phyloP scores from a whole-genome alignment of 1,284 basidiomycete genomes.

The Ustilago tritici region DNA sequence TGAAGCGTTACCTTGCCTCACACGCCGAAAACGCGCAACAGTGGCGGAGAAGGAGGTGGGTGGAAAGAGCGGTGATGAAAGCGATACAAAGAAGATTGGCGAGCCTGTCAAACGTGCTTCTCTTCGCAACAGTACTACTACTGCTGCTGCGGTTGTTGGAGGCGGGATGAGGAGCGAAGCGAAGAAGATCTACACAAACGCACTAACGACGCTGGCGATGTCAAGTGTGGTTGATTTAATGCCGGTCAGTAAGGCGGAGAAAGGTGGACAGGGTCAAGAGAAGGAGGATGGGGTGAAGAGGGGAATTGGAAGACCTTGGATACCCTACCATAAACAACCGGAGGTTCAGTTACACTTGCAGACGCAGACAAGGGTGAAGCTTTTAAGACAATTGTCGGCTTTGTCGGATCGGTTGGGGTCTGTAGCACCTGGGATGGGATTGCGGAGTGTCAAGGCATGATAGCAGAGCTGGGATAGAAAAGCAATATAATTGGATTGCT shows the following conservation, averaged over 20 bases:
- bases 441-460: constrained; percentile 16
- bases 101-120: constrained; percentile 31
- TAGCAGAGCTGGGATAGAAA: neutral
- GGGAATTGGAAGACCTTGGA: constrained; percentile 26
- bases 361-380: constrained; percentile 11
- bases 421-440: neutral
- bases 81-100: constrained; percentile 37
- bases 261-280: neutral
- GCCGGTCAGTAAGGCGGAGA: constrained; percentile 12
- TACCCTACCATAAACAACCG: constrained; percentile 45
- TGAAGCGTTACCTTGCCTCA: constrained; percentile 74
- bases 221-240: constrained; percentile 59
- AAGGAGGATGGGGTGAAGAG: neutral
- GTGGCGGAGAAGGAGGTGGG: neutral
- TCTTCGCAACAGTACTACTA: neutral
- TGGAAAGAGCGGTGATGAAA: constrained; percentile 33
- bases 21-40: neutral
- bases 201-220: constrained; percentile 33
- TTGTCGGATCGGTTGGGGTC: constrained; percentile 19
- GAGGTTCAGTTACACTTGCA: constrained; percentile 33
- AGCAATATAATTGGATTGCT: constrained; percentile 5
- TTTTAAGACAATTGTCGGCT: constrained; percentile 23
- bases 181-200: constrained; percentile 18
- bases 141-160: neutral
- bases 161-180: constrained; percentile 18